Base-by-base conservation (phyloP, 2,329 filamentous ascomycete genomes). In the Septoria linicola region DNA sequence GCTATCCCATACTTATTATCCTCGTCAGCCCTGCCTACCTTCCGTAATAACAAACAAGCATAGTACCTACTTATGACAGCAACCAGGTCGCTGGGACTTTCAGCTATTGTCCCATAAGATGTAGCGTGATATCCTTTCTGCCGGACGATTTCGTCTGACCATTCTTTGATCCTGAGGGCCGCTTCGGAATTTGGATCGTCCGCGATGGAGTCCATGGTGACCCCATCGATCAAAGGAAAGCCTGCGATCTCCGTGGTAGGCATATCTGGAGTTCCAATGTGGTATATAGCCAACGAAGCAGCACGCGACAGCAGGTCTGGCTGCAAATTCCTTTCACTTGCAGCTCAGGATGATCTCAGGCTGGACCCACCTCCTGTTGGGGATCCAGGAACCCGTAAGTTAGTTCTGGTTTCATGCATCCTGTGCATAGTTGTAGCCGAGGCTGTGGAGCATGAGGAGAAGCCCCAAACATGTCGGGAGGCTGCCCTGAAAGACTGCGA, bases 191-290 rank as follows among this genome's bases (percentile, higher is more conserved):
- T 11, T 19, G 40, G 40, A 10, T 51, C 40, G 31, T 30, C 40
- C 3, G 16, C 16, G 35, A 37, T 16, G 14, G 21, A 8, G 11
- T 17, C 37, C 14, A 51, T 32, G 4, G 30, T 20, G 16, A 36
- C 17, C n/a, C 40, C 32, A n/a, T 34, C 31, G 13, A 37, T 17
- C 10, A 51, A 40, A 2, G 17, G 40, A 21, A 43, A 44, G 21
- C 19, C 23, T 37, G 34, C 40, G 8, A 51, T 44, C 14, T 39
- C 41, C 11, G 48, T 51, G 6, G 40, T 51, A 21, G 48, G 48
- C 48, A 51, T 51, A n/a, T n/a, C n/a, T n/a, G n/a, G n/a, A n/a
- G n/a, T 27, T 27, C 23, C 23, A 27, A 27, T 27, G n/a, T n/a
- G n/a, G n/a, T n/a, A n/a, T n/a, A n/a, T n/a, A n/a, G n/a, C n/a